Percentiles rank a stretch among this genome's conserved stretches.
These are phyloP conservation scores for Keithomyces neogunnii DNA, from an alignment of 2,329 filamentous ascomycete genomes.

Conservation along the genomic window DNA sequence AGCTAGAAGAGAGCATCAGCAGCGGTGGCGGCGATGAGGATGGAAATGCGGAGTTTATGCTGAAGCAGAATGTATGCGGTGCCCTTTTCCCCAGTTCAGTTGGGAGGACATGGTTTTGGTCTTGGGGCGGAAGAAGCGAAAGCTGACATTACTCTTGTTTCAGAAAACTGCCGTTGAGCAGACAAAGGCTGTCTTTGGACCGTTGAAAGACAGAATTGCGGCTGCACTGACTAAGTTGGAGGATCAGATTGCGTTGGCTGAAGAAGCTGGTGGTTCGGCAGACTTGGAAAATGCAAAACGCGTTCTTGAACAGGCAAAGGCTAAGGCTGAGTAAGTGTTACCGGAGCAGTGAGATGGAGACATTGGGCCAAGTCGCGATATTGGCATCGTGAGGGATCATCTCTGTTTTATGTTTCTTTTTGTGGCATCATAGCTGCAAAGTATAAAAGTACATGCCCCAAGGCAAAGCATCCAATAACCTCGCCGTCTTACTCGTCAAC, in stretches of 20 bases:
- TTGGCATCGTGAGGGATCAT: not conserved
- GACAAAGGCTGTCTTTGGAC: slow-evolving; percentile 74
- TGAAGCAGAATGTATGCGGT: slow-evolving; percentile 77
- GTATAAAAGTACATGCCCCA: not conserved
- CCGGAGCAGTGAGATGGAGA: not conserved
- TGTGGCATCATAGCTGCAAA: not conserved
- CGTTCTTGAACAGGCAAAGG: slow-evolving; percentile 41
- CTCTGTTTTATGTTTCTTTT: not conserved
- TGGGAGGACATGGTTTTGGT: not conserved
- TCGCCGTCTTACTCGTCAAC: slow-evolving; percentile 32
- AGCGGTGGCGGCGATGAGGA: slow-evolving; percentile 46
- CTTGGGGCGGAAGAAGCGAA: not conserved
- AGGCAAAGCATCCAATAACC: not conserved
- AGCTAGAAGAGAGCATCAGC: slow-evolving; percentile 54
- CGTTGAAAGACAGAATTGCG: slow-evolving; percentile 60
- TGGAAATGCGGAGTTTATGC: slow-evolving; percentile 66
- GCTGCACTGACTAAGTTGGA: slow-evolving; percentile 67
- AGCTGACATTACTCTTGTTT: not conserved
- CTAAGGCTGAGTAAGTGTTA: not conserved
- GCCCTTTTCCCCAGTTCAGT: not conserved
- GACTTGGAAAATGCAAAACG: slow-evolving; percentile 50
- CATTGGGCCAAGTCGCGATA: not conserved
- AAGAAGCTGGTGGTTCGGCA: slow-evolving; percentile 33
- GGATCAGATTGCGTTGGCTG: slow-evolving; percentile 56
- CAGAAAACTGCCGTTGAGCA: slow-evolving; percentile 77